A percentile compares a stretch with the other conserved stretches of the same genome.
Evolutionary conservation across 2,329 filamentous ascomycete species (phyloP).

Genomic region (Claviceps sp.): DNA sequence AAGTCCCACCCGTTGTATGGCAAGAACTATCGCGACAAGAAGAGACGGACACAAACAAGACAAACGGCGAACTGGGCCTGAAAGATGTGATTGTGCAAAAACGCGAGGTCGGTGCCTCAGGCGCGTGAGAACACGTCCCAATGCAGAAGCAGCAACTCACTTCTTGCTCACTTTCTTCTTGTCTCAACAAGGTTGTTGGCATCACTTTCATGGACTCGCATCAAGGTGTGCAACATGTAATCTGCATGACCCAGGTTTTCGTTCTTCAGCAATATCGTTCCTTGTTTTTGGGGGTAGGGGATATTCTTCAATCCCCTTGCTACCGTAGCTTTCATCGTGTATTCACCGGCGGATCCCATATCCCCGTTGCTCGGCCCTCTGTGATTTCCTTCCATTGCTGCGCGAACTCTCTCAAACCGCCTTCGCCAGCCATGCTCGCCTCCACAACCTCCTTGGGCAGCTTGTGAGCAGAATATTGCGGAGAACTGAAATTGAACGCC

Average conservation of each 20-base stretch:
- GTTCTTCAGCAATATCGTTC: background rate
- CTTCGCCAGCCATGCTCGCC: slow-evolving; percentile 52
- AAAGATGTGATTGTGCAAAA: background rate
- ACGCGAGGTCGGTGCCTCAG: slow-evolving; percentile 5
- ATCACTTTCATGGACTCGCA: background rate
- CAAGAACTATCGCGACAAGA: background rate
- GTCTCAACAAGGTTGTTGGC: background rate
- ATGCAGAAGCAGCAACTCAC: slow-evolving; percentile 7
- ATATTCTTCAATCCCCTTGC: slow-evolving; percentile 2
- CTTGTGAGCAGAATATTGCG: slow-evolving; percentile 91
- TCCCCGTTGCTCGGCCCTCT: slow-evolving; percentile 24
- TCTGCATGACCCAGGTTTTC: background rate
- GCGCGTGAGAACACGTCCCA: background rate
- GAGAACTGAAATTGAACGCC: slow-evolving; percentile 71
- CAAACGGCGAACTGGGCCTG: background rate
- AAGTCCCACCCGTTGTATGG: background rate
- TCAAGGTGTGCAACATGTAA: background rate
- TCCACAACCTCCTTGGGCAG: slow-evolving; percentile 84
- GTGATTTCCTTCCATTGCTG: slow-evolving; percentile 56
- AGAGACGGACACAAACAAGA: background rate
- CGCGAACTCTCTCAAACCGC: slow-evolving; percentile 69
- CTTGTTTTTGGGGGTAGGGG: background rate
- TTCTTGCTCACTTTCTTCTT: slow-evolving; percentile 4
- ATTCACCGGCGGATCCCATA: slow-evolving; percentile 23
- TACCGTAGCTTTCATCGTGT: background rate